A percentile compares a stretch with the other conserved stretches of the same genome.
These are phyloP conservation scores for Hysterium pulicare DNA, from an alignment of 2,329 filamentous ascomycete species.

Conservation along the genomic window DNA sequence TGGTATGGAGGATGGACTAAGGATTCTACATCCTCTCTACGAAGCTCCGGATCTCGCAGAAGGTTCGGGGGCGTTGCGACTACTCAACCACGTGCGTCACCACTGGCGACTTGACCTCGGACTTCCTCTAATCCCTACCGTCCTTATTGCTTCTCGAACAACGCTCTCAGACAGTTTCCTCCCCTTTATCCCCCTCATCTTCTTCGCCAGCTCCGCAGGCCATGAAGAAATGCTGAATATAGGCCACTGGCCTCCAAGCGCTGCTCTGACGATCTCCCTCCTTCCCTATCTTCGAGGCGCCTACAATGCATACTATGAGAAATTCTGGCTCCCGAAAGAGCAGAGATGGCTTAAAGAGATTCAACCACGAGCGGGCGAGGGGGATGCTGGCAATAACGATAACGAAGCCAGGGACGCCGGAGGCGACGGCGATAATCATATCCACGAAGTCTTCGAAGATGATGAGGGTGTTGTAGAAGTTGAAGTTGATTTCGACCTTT, in stretches of 20 bases:
- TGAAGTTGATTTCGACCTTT: constrained; percentile 30
- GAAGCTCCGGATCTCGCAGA: constrained; percentile 31
- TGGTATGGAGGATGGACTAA: constrained; percentile 57
- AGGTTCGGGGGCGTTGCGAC: constrained; percentile 33
- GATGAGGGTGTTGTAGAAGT: constrained; percentile 46
- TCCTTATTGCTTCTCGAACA: constrained; percentile 65
- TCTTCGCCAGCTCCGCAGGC: constrained; percentile 55
- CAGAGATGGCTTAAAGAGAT: constrained; percentile 61
- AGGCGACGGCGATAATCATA: constrained; percentile 29
- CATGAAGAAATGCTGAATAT: constrained; percentile 47
- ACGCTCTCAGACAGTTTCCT: constrained; percentile 61
- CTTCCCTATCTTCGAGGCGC: constrained; percentile 63
- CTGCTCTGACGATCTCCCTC: constrained; percentile 62
- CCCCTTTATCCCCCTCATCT: constrained; percentile 60
- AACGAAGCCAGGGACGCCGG: constrained; percentile 19
- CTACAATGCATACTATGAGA: constrained; percentile 62
- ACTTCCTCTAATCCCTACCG: constrained; percentile 64
- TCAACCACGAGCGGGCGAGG: constrained; percentile 53
- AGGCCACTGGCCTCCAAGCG: constrained; percentile 63
- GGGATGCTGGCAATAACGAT: constrained; percentile 16
- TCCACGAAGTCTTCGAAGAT: constrained; percentile 28
- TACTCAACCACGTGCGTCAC: constrained; percentile 26
- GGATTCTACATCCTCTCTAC: constrained; percentile 49
- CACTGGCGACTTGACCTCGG: constrained; percentile 56
- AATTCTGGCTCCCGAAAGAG: constrained; percentile 56